Base-by-base conservation (phyloP, 768 basidiomycete genomes). In the Albatrellus ellisii region DNA sequence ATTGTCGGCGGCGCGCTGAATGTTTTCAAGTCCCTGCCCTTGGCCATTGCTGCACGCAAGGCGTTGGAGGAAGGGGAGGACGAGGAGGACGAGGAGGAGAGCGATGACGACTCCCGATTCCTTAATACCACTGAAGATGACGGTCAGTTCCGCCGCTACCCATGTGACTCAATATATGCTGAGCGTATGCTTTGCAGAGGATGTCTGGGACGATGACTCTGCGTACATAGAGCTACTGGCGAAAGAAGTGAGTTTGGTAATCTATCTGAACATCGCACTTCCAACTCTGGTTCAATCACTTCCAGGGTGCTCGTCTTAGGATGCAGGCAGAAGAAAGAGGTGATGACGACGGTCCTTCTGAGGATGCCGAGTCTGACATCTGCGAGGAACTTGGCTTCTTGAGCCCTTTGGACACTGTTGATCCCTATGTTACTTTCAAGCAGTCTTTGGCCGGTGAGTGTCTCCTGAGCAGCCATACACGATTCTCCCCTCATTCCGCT, bases 181-280 rank as follows among this genome's bases (percentile, higher is more conserved):
- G 12, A 47, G n/a, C n/a, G n/a, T 15, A 12, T 12, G 21, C 2
- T 6, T 20, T 27, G 46, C 50, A 78, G 87, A 85, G 55, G 89
- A 92, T 57, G 85, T 90, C 12, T 89, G 82, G 78, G 88, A 91
- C 53, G 80, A 85, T 45, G 85, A 89, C 51, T 87, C 86, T 6
- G 84, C 81, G 6, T 92, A 90, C 56, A 67, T 89, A 33, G 87
- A 91, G 57, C 64, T 88, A 69, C 71, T 92, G 26, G 88, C 86
- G 6, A 75, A 75, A 51, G 82, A 90, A 70, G 85, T 83, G 25
- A 56, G 41, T 40, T 49, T 36, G 3, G 20, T 47, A 9, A 40
- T 22, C 17, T 22, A 9, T 34, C 28, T 32, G 25, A 38, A n/a
- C n/a, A n/a, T n/a, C n/a, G n/a, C 38, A 42, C 20, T 36, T 42